These are phyloP conservation scores for Vigna mungo DNA, from an alignment of 306 rosid genomes.

Conservation along the genomic window DNA sequence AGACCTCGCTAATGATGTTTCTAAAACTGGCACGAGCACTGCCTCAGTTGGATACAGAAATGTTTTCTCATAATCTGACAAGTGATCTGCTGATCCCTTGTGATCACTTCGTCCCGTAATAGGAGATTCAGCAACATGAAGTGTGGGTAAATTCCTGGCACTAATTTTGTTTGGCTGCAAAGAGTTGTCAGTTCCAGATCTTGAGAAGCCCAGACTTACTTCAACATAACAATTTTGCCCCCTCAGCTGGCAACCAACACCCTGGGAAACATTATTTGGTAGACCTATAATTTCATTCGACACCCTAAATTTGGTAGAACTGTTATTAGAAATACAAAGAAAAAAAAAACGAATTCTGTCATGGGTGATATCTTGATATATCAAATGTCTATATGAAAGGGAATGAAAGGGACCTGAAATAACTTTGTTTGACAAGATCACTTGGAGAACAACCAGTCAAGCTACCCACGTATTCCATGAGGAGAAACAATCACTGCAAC, in stretches of 20 bases:
- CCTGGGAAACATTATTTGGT: conserved; percentile 79
- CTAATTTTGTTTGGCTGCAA: conserved; percentile 57
- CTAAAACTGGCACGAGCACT: too few relatives aligned
- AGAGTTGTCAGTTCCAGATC: conserved; percentile 61
- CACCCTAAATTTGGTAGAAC: conserved; percentile 75
- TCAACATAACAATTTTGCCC: conserved; percentile 90
- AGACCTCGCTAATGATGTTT: too few relatives aligned
- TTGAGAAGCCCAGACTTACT: conserved; percentile 86
- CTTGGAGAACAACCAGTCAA: conserved; percentile 92
- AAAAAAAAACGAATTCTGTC: conserved; percentile 25
- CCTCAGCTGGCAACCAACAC: conserved; percentile 81
- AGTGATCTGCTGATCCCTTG: too few relatives aligned
- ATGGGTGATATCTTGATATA: conserved; percentile 30
- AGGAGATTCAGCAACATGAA: conserved; percentile 63
- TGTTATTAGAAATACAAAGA: conserved; percentile 42
- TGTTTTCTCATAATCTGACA: too few relatives aligned
- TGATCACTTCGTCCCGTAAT: too few relatives aligned
- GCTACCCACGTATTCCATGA: conserved; percentile 93
- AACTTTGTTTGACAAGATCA: conserved; percentile 90
- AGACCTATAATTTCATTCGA: conserved; percentile 81
- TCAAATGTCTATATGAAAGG: conserved; percentile 32
- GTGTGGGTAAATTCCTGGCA: conserved; percentile 58
- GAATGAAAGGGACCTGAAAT: conserved; percentile 64
- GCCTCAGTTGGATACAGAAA: too few relatives aligned
- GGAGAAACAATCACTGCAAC: conserved; percentile 92